phyloP scores from a whole-genome alignment of 768 basidiomycete species.

The Antrodiella citrinella region DNA sequence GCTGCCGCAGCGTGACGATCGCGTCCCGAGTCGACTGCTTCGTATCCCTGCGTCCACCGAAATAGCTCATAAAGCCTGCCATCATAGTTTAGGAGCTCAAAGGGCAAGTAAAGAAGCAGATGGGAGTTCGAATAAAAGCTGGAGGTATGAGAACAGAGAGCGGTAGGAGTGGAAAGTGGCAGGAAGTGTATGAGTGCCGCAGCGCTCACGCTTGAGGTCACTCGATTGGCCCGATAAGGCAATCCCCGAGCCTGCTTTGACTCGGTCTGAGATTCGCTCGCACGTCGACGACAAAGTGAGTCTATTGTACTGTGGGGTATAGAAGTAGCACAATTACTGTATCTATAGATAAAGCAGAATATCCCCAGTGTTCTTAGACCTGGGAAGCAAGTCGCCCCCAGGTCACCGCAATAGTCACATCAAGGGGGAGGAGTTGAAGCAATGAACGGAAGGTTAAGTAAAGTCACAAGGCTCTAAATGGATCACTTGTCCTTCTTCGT shows the following conservation, averaged over 20 bases:
- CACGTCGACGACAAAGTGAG: too few species aligned
- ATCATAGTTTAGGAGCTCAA: constrained; percentile 38
- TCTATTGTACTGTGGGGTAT: too few species aligned
- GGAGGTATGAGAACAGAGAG: neutral
- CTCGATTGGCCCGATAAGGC: constrained; percentile 25
- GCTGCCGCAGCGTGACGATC: constrained; percentile 87
- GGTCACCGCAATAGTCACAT: too few species aligned
- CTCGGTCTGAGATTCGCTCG: too few species aligned
- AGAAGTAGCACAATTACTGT: neutral
- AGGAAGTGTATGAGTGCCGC: constrained; percentile 5
- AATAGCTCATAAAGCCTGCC: constrained; percentile 80
- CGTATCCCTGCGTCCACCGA: constrained; percentile 75
- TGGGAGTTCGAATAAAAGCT: neutral
- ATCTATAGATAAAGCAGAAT: neutral
- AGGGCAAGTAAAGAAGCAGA: neutral
- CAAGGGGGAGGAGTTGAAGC: too few species aligned
- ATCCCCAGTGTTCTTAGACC: neutral
- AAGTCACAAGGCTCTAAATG: neutral
- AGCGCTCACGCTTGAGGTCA: constrained; percentile 10
- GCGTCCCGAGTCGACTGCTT: constrained; percentile 86
- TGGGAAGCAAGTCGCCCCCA: too few species aligned
- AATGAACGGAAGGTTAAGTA: neutral
- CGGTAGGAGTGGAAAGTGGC: neutral
- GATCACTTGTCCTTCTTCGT: constrained; percentile 9
- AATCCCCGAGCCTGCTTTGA: constrained; percentile 4